Percentiles rank a stretch among this genome's conserved stretches.
These are phyloP conservation scores for Apophysomyces variabilis DNA, from an alignment of 371 early-diverging fungal species.

Conservation along the genomic window DNA sequence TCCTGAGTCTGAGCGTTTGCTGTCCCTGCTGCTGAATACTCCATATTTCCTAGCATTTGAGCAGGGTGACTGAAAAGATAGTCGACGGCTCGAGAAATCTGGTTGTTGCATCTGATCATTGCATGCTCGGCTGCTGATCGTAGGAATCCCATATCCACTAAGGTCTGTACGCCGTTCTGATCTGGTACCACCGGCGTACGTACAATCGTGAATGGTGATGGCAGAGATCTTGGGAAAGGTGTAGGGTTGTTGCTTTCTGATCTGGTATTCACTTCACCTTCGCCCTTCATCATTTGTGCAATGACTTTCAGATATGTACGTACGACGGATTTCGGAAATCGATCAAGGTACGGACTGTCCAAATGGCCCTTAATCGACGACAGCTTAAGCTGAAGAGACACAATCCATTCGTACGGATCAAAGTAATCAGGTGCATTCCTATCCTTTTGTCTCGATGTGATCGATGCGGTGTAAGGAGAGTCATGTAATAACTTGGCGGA, in stretches of 20 bases:
- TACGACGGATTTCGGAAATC: conserved; percentile 54
- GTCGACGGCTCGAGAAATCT: conserved; percentile 87
- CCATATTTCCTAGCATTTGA: conserved; percentile 25
- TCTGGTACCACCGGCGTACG: conserved; percentile 55
- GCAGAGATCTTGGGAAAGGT: conserved; percentile 1
- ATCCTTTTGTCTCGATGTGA: conserved; percentile 63
- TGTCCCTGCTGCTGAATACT: not conserved
- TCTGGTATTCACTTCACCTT: conserved; percentile 59
- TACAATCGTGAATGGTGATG: conserved; percentile 42
- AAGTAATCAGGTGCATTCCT: conserved; percentile 61
- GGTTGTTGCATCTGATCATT: conserved; percentile 77
- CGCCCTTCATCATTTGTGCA: conserved; percentile 72
- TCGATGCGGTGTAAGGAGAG: conserved; percentile 64
- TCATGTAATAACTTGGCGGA: conserved; percentile 71
- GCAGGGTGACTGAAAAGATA: conserved; percentile 87
- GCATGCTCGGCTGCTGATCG: conserved; percentile 84
- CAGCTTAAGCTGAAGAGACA: conserved; percentile 59
- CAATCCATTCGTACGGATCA: conserved; percentile 72
- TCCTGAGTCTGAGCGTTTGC: not conserved
- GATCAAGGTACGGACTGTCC: conserved; percentile 37
- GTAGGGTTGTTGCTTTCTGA: conserved; percentile 25
- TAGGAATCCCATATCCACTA: conserved; percentile 92
- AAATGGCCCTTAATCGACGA: conserved; percentile 56
- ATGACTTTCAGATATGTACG: conserved; percentile 62
- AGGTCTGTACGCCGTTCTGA: conserved; percentile 68